Evolutionary conservation across 495 filamentous ascomycete species (phyloP), one percentile per base, ranked within the genome.

Genomic region (Astrothelium subdiscretum): DNA sequence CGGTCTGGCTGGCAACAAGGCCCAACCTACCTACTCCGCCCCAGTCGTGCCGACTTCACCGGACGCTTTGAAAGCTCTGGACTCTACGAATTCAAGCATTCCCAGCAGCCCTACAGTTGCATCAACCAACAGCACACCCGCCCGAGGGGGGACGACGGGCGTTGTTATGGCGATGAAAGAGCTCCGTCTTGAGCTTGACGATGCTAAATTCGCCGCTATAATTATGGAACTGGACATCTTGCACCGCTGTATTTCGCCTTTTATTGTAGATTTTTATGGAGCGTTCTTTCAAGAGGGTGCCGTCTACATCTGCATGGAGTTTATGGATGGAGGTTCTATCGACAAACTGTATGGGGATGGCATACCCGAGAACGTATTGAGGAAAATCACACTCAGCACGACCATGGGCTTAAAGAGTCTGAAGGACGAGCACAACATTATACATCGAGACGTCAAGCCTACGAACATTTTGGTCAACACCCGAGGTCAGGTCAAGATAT

Each of bases 121-220:
- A 26, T 62, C 60, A 48, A 58, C 24, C 51, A 43, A 22, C 27
- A 73, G 79, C 13, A 84, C 84, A 8, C 51, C 22, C 2, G 31
- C 51, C 6, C 27, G 68, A 18, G 63, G 60, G 22, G 68, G 63
- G 57, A 73, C 72, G 1, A 74, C 71, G 0, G 91, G 91, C 3
- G 79, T 88, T 31, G 78, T 95, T 66, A 99, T 99, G 94, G 94
- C 94, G 15, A 97, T 99, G 94, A 97, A 99, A 69, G 94, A 99
- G 74, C 95, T 97, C 62, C 83, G 94, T n/a, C 77, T 99, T 27
- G 94, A 99, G 71, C 77, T 99, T 42, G 94, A 99, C 67, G 94
- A 97, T 71, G 87, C 87, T 60, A 97, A 97, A 72, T 96, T 99
- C 72, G 85, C 88, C 4, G 90, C 94, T 48, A 99, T 99, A 71